Base-by-base conservation (phyloP, 169 alveolate species). In the Cryptosporidium tyzzeri region DNA sequence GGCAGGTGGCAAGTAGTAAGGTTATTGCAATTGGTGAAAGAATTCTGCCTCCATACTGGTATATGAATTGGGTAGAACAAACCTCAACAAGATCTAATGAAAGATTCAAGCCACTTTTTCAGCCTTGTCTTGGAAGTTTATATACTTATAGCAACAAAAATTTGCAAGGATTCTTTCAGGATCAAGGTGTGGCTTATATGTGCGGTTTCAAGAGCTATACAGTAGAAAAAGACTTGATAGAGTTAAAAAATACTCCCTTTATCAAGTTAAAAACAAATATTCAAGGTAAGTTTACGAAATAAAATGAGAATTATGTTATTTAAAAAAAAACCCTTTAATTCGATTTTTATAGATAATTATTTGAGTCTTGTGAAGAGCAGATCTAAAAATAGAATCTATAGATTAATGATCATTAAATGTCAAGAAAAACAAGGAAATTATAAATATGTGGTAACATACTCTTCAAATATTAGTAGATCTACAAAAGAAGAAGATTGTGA, bases 81-180 rank as follows among this genome's bases (percentile, higher is more conserved):
- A 31, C 33, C 21, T 26, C 69, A 59, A 9, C 67, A n/a, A 55
- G 23, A 26, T 55, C 29, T 5, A 37, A 41, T 14, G 68, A 51
- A n/a, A n/a, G 21, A n/a, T 73, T 55, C n/a, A 58, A 37, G 37
- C 86, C 86, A 14, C 26, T 41, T 9, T 73, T 73, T 73, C 86
- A 53, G 41, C 86, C 86, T 16, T 73, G 86, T 51, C 51, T 73
- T 18, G 86, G 86, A 18, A 73, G 86, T 45, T 44, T 73, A 33
- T 73, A 31, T 31, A 73, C 86, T 9, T 73, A 53, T 61, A 73
- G 59, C 1, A 59, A 41, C 16, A 51, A 35, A 14, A 69, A 59
- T 29, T 29, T 55, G 12, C 53, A 14, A 10, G 37, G n/a, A 2
- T 73, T 73, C 55, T 73, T 73, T 58, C 71, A 55, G 23, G 39